These are phyloP conservation scores for Coprinellus aureogranulatus DNA, from an alignment of 768 basidiomycete genomes.

Conservation along the genomic window DNA sequence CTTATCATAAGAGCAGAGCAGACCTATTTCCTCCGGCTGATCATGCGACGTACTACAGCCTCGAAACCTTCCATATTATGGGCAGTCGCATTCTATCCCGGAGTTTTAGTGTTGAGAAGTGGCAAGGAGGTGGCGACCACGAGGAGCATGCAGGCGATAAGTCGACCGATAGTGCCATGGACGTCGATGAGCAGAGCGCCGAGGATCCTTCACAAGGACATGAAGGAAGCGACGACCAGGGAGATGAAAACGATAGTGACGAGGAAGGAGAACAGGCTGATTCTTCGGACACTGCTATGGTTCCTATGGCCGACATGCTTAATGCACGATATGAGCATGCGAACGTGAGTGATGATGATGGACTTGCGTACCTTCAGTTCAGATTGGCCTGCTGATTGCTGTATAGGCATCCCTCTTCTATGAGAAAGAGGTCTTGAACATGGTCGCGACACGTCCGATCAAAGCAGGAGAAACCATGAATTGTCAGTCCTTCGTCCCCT, in stretches of 20 bases:
- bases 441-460: slow-evolving; percentile 79
- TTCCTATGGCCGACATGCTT: slow-evolving; percentile 94
- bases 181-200: slow-evolving; percentile 31
- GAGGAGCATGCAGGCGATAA: slow-evolving; percentile 27
- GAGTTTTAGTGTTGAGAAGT: slow-evolving; percentile 80
- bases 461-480: slow-evolving; percentile 78
- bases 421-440: slow-evolving; percentile 66
- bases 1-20: slow-evolving; percentile 42
- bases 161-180: slow-evolving; percentile 39
- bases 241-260: slow-evolving; percentile 37
- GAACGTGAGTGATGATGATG: slow-evolving; percentile 83
- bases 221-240: slow-evolving; percentile 20
- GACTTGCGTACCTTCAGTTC: no score
- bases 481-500: background rate
- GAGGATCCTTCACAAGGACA: slow-evolving; percentile 22
- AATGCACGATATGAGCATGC: slow-evolving; percentile 85
- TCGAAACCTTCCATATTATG: slow-evolving; percentile 80
- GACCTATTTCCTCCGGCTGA: slow-evolving; percentile 65
- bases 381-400: background rate
- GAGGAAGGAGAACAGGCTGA: slow-evolving; percentile 52
- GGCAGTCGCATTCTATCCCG: slow-evolving; percentile 91
- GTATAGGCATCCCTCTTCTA: slow-evolving; percentile 81
- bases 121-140: slow-evolving; percentile 35
- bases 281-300: slow-evolving; percentile 76
- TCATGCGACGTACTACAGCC: slow-evolving; percentile 51